phyloP scores from a whole-genome alignment of 2,329 filamentous ascomycete species.

The Fusarium neocosmosporiellum region DNA sequence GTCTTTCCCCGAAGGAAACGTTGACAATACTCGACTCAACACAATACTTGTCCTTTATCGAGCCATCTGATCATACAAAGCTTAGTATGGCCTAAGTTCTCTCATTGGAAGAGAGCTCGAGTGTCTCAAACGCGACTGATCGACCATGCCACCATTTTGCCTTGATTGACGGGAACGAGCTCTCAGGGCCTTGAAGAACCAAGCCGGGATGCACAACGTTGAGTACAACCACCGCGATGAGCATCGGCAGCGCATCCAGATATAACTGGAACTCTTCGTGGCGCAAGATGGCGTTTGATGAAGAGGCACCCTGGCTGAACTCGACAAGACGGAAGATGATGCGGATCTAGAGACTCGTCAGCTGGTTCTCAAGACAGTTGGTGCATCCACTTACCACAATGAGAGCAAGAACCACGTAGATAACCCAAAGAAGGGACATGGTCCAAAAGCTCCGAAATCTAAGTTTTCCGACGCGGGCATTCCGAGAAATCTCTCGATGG shows the following conservation, averaged over 20 bases:
- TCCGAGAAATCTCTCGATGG: not conserved
- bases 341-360: not conserved
- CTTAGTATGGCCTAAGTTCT: too few species aligned
- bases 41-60: not conserved
- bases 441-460: not conserved
- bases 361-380: not conserved
- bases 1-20: not conserved
- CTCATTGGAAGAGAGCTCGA: not conserved
- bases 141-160: not conserved
- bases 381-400: not conserved
- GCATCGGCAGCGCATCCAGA: not conserved
- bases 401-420: not conserved
- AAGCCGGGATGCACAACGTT: not conserved
- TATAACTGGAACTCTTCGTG: not conserved
- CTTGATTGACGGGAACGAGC: not conserved
- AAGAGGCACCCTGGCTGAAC: not conserved
- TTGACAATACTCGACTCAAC: not conserved
- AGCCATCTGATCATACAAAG: too few species aligned
- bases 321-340: not conserved
- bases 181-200: not conserved
- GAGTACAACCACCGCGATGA: not conserved
- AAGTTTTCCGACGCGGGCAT: not conserved
- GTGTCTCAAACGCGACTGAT: not conserved
- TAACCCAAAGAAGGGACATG: not conserved
- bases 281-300: not conserved